These are phyloP conservation scores for Pleurostoma richardsiae DNA, from an alignment of 2,329 filamentous ascomycete genomes.

Conservation along the genomic window DNA sequence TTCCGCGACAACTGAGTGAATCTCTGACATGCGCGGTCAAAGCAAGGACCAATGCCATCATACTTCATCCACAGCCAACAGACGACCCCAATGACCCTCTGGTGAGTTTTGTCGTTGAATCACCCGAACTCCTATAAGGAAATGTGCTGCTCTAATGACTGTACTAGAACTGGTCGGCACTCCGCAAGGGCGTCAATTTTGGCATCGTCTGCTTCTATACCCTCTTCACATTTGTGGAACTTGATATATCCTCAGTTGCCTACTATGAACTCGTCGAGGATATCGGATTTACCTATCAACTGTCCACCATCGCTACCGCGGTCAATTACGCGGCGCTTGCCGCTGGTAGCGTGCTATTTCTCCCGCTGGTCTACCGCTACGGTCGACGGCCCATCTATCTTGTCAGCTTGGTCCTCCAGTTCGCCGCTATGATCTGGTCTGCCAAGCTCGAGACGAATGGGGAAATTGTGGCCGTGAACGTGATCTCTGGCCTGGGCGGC, in stretches of 20 bases:
- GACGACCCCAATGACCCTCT: slow-evolving; percentile 15
- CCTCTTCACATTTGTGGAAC: slow-evolving; percentile 18
- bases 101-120: slow-evolving; percentile 9
- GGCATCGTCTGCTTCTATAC: slow-evolving; percentile 23
- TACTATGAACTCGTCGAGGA: slow-evolving; percentile 11
- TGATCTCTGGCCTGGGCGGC: slow-evolving; percentile 25
- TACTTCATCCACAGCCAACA: slow-evolving; percentile 8
- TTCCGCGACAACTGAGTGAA: background rate
- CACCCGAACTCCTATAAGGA: background rate
- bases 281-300: slow-evolving; percentile 15
- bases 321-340: slow-evolving; percentile 23
- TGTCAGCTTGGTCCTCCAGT: slow-evolving; percentile 8
- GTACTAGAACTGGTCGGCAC: slow-evolving; percentile 21
- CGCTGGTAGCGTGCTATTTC: slow-evolving; percentile 25
- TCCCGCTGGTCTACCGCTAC: slow-evolving; percentile 27
- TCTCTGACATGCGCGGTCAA: background rate
- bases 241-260: background rate
- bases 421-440: slow-evolving; percentile 11
- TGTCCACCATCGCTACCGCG: slow-evolving; percentile 19
- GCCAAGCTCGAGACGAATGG: slow-evolving; percentile 8
- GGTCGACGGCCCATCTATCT: slow-evolving; percentile 25
- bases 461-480: slow-evolving; percentile 9
- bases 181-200: slow-evolving; percentile 23
- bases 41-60: background rate
- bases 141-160: too few species aligned